Evolutionary conservation across 1,284 basidiomycete genomes (phyloP).

Genomic region (Irpex sp.): DNA sequence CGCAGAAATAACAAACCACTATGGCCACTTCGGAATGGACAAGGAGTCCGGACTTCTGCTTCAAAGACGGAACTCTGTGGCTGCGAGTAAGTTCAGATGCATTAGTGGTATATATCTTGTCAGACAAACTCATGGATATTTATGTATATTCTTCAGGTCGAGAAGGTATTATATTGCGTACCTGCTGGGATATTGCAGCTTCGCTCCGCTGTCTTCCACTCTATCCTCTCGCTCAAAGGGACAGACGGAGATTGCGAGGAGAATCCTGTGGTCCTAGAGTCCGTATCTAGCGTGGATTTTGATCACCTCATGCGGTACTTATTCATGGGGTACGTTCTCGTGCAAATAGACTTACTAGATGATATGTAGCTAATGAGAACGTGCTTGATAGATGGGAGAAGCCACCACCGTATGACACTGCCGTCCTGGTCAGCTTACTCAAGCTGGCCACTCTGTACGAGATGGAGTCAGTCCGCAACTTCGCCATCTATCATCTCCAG

Average conservation of each 20-base stretch:
- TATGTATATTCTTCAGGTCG: background rate
- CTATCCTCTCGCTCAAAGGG: background rate
- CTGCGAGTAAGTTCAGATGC: background rate
- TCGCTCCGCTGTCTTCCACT: background rate
- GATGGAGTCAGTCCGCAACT: background rate
- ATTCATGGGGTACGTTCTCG: background rate
- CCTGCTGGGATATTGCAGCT: background rate
- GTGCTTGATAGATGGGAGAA: background rate
- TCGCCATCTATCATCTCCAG: background rate
- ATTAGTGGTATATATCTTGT: no score
- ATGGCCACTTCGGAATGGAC: background rate
- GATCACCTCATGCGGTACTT: background rate
- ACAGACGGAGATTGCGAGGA: background rate
- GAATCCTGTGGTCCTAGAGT: background rate
- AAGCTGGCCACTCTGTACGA: background rate
- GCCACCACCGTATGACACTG: background rate
- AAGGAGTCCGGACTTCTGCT: background rate
- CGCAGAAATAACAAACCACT: background rate
- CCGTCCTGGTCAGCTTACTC: background rate
- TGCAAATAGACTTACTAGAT: no score
- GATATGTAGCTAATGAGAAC: no score
- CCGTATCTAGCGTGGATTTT: background rate
- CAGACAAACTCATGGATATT: background rate
- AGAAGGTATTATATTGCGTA: background rate
- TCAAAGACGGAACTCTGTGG: background rate